Evolutionary conservation across 345 rosid genomes (phyloP).

Genomic region (Iberis pinnata): DNA sequence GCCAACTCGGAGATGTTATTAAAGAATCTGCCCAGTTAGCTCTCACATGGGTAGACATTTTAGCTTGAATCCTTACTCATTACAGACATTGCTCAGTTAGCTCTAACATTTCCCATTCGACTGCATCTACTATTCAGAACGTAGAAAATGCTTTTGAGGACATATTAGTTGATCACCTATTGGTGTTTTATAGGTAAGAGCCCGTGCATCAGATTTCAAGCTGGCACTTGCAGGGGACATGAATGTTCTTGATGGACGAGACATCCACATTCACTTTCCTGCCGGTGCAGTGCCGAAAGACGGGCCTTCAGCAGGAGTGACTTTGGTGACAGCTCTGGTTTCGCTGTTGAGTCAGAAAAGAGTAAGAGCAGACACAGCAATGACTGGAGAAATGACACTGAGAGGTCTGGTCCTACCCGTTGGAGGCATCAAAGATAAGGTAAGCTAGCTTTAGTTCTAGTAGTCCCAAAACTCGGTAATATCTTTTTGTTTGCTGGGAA

Average conservation of each 20-base stretch:
- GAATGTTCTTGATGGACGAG: constrained; percentile 78
- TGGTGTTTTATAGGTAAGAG: constrained; percentile 58
- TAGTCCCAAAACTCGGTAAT: background rate
- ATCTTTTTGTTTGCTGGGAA: background rate
- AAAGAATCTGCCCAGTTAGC: constrained; percentile 99
- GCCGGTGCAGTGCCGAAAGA: constrained; percentile 98
- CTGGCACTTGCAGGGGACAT: constrained; percentile 52
- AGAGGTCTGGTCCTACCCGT: constrained; percentile 96
- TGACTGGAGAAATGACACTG: constrained; percentile 99
- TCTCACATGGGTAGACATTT: constrained; percentile 75
- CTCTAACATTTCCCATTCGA: constrained; percentile 45
- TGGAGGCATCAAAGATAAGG: constrained; percentile 98
- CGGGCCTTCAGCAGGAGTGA: constrained; percentile 99
- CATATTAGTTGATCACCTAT: background rate
- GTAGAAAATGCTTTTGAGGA: background rate
- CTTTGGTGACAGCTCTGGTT: constrained; percentile 90
- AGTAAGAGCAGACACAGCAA: constrained; percentile 94
- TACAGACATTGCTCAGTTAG: constrained; percentile 95
- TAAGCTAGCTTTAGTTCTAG: constrained; percentile 22
- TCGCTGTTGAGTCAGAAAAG: constrained; percentile 77
- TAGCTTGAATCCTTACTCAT: constrained; percentile 41
- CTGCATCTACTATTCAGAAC: background rate
- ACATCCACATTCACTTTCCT: constrained; percentile 95
- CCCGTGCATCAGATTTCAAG: constrained; percentile 80
- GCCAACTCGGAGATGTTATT: constrained; percentile 98